Conservation (phyloP, 768 basidiomycete genomes). For the Lyophyllum decastes region DNA sequence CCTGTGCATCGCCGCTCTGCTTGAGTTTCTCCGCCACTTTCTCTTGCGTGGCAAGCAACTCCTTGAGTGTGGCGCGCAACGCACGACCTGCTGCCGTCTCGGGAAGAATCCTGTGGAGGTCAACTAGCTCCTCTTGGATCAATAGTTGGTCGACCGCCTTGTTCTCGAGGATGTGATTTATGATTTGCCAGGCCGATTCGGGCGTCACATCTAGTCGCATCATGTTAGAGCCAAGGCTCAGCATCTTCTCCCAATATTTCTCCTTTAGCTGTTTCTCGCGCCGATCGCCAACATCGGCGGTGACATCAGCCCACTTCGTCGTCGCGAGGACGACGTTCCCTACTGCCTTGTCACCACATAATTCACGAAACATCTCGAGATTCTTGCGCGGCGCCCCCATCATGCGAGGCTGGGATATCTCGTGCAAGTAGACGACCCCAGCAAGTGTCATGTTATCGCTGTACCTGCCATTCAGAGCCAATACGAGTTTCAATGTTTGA, state of each 20-base stretch:
- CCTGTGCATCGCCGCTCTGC: neutral
- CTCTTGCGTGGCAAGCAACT: slow-evolving; percentile 5
- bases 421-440: slow-evolving; percentile 11
- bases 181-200: neutral
- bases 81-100: neutral
- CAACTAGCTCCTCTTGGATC: slow-evolving; percentile 1
- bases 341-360: slow-evolving; percentile 32
- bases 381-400: slow-evolving; percentile 29
- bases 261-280: slow-evolving; percentile 42
- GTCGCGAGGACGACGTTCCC: slow-evolving; percentile 34
- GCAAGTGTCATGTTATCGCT: slow-evolving; percentile 6
- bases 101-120: neutral
- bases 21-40: neutral
- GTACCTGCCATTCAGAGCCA: slow-evolving; percentile 8
- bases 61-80: neutral
- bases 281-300: slow-evolving; percentile 30
- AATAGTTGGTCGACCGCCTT: neutral
- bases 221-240: slow-evolving; percentile 39
- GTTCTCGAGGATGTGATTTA: neutral
- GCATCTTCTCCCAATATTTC: slow-evolving; percentile 44
- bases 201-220: slow-evolving; percentile 27
- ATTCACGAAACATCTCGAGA: slow-evolving; percentile 31
- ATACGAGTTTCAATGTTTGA: slow-evolving; percentile 13
- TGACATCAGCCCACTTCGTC: slow-evolving; percentile 42
- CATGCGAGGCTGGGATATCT: slow-evolving; percentile 26